Evolutionary conservation across 768 basidiomycete genomes (phyloP).

Genomic region (Boletus reticuloceps): DNA sequence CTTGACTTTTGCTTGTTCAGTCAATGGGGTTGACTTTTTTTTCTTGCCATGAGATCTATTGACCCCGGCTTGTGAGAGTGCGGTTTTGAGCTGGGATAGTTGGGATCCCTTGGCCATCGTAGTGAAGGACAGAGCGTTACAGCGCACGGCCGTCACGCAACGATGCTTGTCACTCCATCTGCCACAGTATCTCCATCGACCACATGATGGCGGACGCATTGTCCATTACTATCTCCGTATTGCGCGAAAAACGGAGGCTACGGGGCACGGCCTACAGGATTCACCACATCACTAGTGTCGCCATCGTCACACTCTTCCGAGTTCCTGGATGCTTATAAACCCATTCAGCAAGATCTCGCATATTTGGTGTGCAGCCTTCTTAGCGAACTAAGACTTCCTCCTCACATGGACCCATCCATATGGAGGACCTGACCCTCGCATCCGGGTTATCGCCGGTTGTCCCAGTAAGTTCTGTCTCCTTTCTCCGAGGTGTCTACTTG

Average conservation of each 20-base stretch:
- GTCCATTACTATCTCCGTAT: neutral
- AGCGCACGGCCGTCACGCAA: neutral
- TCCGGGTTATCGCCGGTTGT: neutral
- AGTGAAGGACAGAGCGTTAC: neutral
- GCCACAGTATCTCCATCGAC: too few relatives aligned
- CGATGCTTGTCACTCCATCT: neutral
- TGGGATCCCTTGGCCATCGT: constrained; percentile 74
- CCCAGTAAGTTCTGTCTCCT: neutral
- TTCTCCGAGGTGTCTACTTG: neutral
- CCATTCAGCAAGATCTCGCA: neutral
- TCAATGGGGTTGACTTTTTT: constrained; percentile 52
- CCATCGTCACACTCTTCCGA: neutral
- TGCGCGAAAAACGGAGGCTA: neutral
- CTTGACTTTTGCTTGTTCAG: constrained; percentile 82
- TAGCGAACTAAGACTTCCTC: too few relatives aligned
- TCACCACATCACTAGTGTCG: neutral
- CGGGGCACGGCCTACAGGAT: neutral
- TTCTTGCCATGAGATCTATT: constrained; percentile 63
- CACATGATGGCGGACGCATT: too few relatives aligned
- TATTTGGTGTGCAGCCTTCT: too few relatives aligned
- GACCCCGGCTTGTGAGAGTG: constrained; percentile 79
- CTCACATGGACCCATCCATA: neutral
- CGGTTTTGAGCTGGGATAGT: constrained; percentile 85
- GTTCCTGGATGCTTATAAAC: neutral
- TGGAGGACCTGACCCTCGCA: neutral